Evolutionary conservation across 202 grass and related monocot genomes (phyloP), one percentile per base, ranked within the genome.

Genomic region (Zoysia matrella): DNA sequence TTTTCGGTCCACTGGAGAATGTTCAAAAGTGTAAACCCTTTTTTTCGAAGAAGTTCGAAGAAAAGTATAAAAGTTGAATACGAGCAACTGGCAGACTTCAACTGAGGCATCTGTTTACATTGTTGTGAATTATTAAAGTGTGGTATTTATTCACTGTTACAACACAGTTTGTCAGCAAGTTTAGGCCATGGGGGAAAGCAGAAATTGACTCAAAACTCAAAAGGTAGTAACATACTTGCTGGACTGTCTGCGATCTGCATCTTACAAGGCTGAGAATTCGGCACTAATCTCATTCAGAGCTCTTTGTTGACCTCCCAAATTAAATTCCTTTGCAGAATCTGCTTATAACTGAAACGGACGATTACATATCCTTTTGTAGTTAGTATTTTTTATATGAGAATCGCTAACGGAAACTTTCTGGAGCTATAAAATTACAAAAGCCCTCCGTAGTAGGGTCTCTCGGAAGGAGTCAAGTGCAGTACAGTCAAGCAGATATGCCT

Each of bases 401-500:
- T 36, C 30, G 30, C 30, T 36, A 36, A 36, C 30, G 30, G 30
- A 36, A 36, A 36, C 30, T 36, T 36, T 36, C 30, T 36, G 30
- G 30, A 36, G 30, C 1, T 36, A 36, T 36, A 36, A 36, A 36
- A 36, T 36, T 36, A 36, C 30, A 36, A 36, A 36, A 36, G 30
- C 30, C 30, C 30, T 36, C 30, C 30, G 30, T 36, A 36, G 30
- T 36, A 10, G 1, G 30, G 30, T 36, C 30, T 7, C 51, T 12
- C 51, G 10, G 51, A 53, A 53, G 11, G 51, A 1, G 51, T 53
- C 8, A 3, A 53, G 70, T 51, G 14, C 18, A 46, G 50, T 18
- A 58, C 30, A 75, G 71, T 68, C 71, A 73, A 52, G 39, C 65
- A 81, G 57, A 69, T 50, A 49, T 36, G 30, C 44, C 43, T 73